phyloP scores from a whole-genome alignment of 805 yeast genomes.

The Metschnikowia kofuensis region DNA sequence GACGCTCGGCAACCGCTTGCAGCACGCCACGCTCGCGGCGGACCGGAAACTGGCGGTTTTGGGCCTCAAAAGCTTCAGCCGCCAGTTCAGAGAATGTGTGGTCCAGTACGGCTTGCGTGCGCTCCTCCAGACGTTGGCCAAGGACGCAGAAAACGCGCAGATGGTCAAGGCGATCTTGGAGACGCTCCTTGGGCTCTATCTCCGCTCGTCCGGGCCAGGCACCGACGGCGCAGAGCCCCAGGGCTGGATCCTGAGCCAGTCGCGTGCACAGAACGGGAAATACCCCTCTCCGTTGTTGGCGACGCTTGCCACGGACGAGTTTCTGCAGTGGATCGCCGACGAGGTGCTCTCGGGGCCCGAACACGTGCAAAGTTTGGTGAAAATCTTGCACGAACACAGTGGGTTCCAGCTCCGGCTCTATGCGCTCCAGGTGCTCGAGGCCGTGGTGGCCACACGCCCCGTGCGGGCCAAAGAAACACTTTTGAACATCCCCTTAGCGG shows the following conservation, averaged over 20 bases:
- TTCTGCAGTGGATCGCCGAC: slow-evolving; percentile 93
- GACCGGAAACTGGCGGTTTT: slow-evolving; percentile 91
- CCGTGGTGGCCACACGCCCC: slow-evolving; percentile 76
- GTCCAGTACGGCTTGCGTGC: slow-evolving; percentile 83
- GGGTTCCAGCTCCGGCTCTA: slow-evolving; percentile 82
- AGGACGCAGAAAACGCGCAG: slow-evolving; percentile 67
- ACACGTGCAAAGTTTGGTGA: slow-evolving; percentile 27
- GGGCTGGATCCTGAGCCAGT: slow-evolving; percentile 71
- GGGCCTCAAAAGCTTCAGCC: slow-evolving; percentile 81
- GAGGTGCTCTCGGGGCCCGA: slow-evolving; percentile 65
- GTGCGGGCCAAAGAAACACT: slow-evolving; percentile 69
- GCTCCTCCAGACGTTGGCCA: slow-evolving; percentile 58
- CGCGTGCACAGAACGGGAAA: slow-evolving; percentile 71
- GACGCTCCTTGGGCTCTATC: slow-evolving; percentile 76
- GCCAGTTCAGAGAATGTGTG: slow-evolving; percentile 87
- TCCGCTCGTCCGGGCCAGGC: slow-evolving; percentile 33
- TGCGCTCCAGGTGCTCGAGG: slow-evolving; percentile 80
- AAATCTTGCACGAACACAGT: slow-evolving; percentile 46
- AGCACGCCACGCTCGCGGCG: slow-evolving; percentile 73
- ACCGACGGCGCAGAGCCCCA: slow-evolving; percentile 56
- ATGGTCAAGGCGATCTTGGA: slow-evolving; percentile 80
- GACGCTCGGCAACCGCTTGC: slow-evolving; percentile 81
- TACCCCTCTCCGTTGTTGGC: slow-evolving; percentile 70
- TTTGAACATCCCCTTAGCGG: slow-evolving; percentile 70
- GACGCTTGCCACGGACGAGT: slow-evolving; percentile 68